Evolutionary conservation across 2,329 filamentous ascomycete species (phyloP).

Genomic region (Seiridium unicorne): DNA sequence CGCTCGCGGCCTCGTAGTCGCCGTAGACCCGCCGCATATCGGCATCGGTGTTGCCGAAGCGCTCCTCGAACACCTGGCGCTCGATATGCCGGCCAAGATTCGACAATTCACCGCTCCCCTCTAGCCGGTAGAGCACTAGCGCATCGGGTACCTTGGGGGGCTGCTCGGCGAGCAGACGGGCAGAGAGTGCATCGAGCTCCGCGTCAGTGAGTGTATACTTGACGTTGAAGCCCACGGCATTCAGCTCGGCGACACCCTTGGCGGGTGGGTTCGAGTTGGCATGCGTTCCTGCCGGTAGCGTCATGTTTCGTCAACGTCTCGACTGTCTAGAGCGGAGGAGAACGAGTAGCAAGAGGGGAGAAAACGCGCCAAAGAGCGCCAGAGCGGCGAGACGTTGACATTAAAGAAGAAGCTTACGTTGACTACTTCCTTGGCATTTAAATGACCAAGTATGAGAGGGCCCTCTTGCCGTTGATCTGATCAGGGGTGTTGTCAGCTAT

Average conservation of each 20-base stretch:
- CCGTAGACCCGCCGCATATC: constrained; percentile 10
- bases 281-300: not conserved
- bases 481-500: not conserved
- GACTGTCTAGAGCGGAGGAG: not conserved
- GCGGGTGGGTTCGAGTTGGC: no score
- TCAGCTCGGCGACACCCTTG: not conserved
- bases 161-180: constrained; percentile 9
- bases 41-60: constrained; percentile 11
- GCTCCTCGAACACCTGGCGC: constrained; percentile 11
- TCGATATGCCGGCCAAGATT: constrained; percentile 14
- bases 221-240: not conserved
- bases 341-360: not conserved
- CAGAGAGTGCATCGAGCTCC: constrained; percentile 7
- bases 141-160: constrained; percentile 9
- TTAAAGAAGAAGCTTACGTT: not conserved
- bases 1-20: constrained; percentile 8
- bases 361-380: not conserved
- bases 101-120: constrained; percentile 8
- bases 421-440: not conserved
- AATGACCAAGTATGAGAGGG: not conserved
- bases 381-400: not conserved
- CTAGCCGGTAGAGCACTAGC: constrained; percentile 9
- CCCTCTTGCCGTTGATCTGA: not conserved
- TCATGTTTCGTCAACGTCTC: not conserved
- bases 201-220: constrained; percentile 11